Percentiles rank a stretch among this genome's conserved stretches.
These are phyloP conservation scores for Paraglomus occultum DNA, from an alignment of 192 early-diverging fungal genomes.

Conservation along the genomic window DNA sequence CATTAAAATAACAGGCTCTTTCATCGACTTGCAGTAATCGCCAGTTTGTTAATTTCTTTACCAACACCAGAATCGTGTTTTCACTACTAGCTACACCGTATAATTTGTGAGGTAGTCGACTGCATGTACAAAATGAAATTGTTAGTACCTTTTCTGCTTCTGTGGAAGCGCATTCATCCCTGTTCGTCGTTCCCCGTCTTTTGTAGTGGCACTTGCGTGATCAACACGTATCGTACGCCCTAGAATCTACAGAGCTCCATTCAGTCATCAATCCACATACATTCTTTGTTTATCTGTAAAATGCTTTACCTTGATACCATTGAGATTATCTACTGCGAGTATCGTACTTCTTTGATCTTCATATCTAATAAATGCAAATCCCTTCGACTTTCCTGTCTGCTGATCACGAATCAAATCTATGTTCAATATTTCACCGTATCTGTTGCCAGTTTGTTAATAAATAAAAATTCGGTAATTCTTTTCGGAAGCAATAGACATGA, in stretches of 20 bases:
- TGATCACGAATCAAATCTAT: slow-evolving; percentile 85
- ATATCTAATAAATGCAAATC: slow-evolving; percentile 87
- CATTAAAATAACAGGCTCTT: no score
- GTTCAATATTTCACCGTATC: slow-evolving; percentile 88
- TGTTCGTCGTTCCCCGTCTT: slow-evolving; percentile 34
- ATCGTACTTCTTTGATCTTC: slow-evolving; percentile 90
- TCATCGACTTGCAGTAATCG: no score
- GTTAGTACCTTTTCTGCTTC: no score
- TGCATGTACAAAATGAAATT: no score
- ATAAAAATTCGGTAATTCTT: background rate
- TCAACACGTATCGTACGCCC: slow-evolving; percentile 70
- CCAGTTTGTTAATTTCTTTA: no score
- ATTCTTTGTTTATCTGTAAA: background rate
- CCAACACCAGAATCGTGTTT: no score
- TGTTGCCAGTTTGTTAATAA: slow-evolving; percentile 21
- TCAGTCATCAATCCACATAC: background rate
- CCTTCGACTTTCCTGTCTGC: slow-evolving; percentile 82
- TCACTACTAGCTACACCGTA: no score
- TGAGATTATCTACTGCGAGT: slow-evolving; percentile 94
- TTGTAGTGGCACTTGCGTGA: slow-evolving; percentile 50
- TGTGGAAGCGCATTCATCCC: slow-evolving; percentile 54
- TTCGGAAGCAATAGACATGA: background rate
- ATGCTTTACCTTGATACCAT: slow-evolving; percentile 61
- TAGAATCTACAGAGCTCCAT: slow-evolving; percentile 32
- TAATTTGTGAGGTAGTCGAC: no score